Conservation (phyloP, 306 rosid species). For the Dryas alaskensis region DNA sequence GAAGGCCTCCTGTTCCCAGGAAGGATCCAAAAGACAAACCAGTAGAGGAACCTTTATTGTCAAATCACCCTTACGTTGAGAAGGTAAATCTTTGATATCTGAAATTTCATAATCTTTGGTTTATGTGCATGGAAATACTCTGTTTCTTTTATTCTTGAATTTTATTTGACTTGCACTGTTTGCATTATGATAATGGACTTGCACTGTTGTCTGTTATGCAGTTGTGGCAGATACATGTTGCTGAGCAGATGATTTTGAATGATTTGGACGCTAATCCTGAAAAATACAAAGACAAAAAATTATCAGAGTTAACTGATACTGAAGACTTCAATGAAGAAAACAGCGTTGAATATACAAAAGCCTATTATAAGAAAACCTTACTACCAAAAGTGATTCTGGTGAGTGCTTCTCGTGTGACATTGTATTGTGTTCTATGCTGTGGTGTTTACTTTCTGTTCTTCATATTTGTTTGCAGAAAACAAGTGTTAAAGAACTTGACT, state of each 20-base stretch:
- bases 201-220: conserved; percentile 34
- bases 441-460: conserved; percentile 31
- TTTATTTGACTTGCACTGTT: background rate
- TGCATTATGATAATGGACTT: conserved; percentile 20
- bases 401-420: conserved; percentile 29
- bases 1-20: conserved; percentile 89
- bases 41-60: conserved; percentile 75
- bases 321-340: conserved; percentile 81
- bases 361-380: conserved; percentile 54
- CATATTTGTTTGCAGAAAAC: conserved; percentile 62
- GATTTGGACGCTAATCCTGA: conserved; percentile 79
- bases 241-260: conserved; percentile 85
- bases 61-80: conserved; percentile 90
- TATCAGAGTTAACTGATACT: conserved; percentile 63
- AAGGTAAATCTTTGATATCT: conserved; percentile 47
- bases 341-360: conserved; percentile 64
- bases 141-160: background rate
- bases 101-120: conserved; percentile 5
- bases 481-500: conserved; percentile 85
- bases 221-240: conserved; percentile 95
- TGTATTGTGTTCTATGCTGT: conserved; percentile 24
- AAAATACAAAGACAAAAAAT: conserved; percentile 68
- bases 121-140: background rate
- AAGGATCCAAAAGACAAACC: conserved; percentile 86
- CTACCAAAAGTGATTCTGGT: conserved; percentile 73